These are phyloP conservation scores for Hypoxylon fuscum DNA, from an alignment of 495 filamentous ascomycete species.

Conservation along the genomic window DNA sequence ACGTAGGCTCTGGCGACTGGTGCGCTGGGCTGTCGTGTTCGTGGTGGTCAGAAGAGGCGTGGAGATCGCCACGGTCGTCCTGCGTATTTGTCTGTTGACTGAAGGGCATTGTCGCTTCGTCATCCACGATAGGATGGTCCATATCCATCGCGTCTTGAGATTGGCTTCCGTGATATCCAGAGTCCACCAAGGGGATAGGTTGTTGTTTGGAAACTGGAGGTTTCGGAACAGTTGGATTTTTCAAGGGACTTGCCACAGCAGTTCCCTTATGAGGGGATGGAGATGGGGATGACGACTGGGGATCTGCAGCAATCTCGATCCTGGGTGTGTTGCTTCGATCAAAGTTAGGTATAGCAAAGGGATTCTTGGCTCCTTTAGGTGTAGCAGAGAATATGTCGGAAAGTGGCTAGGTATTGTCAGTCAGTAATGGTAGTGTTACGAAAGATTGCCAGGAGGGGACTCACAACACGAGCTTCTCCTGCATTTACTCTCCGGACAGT, in stretches of 20 bases:
- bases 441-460: conserved; percentile 33
- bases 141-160: conserved; percentile 50
- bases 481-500: conserved; percentile 76
- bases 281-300: conserved; percentile 19
- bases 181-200: conserved; percentile 62
- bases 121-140: conserved; percentile 27
- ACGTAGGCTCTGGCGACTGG: conserved; percentile 26
- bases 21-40: conserved; percentile 19
- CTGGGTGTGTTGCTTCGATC: conserved; percentile 49
- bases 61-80: conserved; percentile 12
- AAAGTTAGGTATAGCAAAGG: conserved; percentile 49
- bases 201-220: conserved; percentile 22
- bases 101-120: conserved; percentile 36
- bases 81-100: conserved; percentile 29
- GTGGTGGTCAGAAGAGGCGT: conserved; percentile 15
- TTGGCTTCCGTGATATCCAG: conserved; percentile 83
- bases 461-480: conserved; percentile 73
- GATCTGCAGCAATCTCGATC: conserved; percentile 49
- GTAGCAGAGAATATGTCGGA: conserved; percentile 78
- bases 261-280: conserved; percentile 27
- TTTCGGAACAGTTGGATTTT: conserved; percentile 27
- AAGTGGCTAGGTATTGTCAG: conserved; percentile 70
- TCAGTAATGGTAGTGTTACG: conserved; percentile 18
- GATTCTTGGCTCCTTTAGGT: conserved; percentile 55
- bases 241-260: conserved; percentile 30